Percentiles rank a stretch among this genome's conserved stretches.
Conservation (phyloP, 2,329 filamentous ascomycete species). For the Colletotrichum chrysophilum region DNA sequence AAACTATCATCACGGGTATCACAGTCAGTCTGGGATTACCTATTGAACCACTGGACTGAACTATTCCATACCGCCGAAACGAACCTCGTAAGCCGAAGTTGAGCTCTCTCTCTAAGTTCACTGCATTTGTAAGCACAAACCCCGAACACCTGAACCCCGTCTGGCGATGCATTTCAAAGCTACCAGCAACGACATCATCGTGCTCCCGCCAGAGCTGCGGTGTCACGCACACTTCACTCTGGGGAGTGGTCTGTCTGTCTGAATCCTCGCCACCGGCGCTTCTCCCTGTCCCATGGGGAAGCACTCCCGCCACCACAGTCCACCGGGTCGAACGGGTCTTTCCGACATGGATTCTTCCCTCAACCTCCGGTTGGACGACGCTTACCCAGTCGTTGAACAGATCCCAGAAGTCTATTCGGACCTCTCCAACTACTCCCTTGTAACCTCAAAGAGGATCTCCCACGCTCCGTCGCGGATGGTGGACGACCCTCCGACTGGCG, state of each 20-base stretch:
- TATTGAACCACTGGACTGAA: not conserved
- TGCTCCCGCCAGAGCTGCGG: not conserved
- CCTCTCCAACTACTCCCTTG: not conserved
- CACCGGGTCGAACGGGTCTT: not conserved
- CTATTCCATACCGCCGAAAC: not conserved
- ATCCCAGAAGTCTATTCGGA: not conserved
- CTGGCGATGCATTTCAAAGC: not conserved
- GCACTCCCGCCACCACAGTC: not conserved
- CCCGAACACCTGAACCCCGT: not conserved
- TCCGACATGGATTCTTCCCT: not conserved
- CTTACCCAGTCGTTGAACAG: not conserved
- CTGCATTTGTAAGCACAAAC: not conserved
- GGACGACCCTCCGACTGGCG: not conserved
- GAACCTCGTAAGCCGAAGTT: not conserved
- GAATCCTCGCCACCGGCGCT: not conserved
- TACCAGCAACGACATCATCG: not conserved
- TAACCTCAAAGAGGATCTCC: not conserved
- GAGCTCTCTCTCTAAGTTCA: not conserved
- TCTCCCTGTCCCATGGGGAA: not conserved
- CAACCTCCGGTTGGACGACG: not conserved
- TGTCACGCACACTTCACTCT: not conserved
- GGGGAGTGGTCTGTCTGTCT: not conserved
- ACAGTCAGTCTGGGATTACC: not conserved
- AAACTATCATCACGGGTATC: not conserved
- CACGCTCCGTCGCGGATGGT: not conserved